Conservation (phyloP, 1,284 basidiomycete species). For the Pyrrhoderma noxium region DNA sequence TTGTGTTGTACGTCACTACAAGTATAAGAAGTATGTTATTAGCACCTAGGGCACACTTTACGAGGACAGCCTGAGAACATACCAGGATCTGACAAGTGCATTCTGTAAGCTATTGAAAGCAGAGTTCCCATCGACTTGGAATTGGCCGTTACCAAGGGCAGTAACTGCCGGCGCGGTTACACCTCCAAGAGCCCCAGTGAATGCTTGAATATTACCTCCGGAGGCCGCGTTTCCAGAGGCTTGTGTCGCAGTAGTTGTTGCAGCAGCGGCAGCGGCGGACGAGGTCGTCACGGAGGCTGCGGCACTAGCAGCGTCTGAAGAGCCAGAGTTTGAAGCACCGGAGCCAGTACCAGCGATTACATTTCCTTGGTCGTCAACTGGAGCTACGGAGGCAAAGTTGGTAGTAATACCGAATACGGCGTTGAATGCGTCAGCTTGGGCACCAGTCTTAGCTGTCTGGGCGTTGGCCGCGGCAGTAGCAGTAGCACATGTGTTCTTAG, state of each 20-base stretch:
- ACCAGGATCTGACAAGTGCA: conserved; percentile 48
- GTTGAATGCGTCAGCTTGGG: conserved; percentile 54
- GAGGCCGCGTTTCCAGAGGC: conserved; percentile 23
- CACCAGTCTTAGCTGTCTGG: conserved; percentile 38
- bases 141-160: conserved; percentile 36
- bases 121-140: conserved; percentile 40
- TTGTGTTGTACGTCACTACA: conserved; percentile 49
- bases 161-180: conserved; percentile 40
- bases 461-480: conserved; percentile 38
- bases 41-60: not conserved
- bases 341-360: conserved; percentile 22
- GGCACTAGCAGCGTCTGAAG: conserved; percentile 18
- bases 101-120: conserved; percentile 43
- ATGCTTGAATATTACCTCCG: conserved; percentile 45
- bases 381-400: conserved; percentile 32
- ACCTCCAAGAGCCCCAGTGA: conserved; percentile 43
- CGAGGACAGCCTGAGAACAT: no score
- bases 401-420: conserved; percentile 43
- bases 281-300: conserved; percentile 5
- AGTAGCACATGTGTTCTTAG: conserved; percentile 39
- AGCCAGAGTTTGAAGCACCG: conserved; percentile 17
- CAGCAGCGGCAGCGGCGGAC: conserved; percentile 4
- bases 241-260: conserved; percentile 20
- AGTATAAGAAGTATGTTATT: not conserved
- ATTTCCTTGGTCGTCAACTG: conserved; percentile 34